Evolutionary conservation across 768 basidiomycete species (phyloP).

Genomic region (Mycena filopes): DNA sequence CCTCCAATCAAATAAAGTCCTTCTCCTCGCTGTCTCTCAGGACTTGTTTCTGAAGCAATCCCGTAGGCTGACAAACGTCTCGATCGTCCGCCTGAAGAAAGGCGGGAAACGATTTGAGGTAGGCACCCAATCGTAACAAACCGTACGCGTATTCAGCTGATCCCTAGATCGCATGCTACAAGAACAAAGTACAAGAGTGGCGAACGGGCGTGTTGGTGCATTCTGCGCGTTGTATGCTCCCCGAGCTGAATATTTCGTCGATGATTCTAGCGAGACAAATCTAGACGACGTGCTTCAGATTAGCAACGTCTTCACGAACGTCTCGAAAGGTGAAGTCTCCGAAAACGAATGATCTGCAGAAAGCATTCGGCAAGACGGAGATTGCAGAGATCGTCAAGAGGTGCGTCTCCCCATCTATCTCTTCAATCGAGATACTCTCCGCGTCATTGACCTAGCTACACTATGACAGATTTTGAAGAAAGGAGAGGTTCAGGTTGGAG

Average conservation of each 20-base stretch:
- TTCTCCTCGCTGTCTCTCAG: not conserved
- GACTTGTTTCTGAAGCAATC: constrained; percentile 19
- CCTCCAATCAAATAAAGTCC: constrained; percentile 92
- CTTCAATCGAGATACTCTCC: too few species aligned
- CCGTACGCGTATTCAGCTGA: not conserved
- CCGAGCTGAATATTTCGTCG: too few species aligned
- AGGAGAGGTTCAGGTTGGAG: constrained; percentile 96
- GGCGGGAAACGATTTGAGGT: constrained; percentile 98
- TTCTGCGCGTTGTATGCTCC: not conserved
- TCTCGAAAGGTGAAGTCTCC: constrained; percentile 95
- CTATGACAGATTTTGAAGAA: constrained; percentile 84
- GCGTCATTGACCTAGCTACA: too few species aligned
- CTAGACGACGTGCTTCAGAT: constrained; percentile 97
- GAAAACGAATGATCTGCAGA: constrained; percentile 90
- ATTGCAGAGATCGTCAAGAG: constrained; percentile 81
- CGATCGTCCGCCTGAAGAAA: constrained; percentile 95
- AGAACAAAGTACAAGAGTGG: constrained; percentile 99
- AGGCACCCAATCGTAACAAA: not conserved
- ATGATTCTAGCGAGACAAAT: constrained; percentile 81
- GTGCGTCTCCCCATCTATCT: constrained; percentile 56
- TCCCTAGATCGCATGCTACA: constrained; percentile 93
- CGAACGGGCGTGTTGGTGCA: constrained; percentile 83
- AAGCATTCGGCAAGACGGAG: constrained; percentile 86
- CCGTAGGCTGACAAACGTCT: constrained; percentile 93
- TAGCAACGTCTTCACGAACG: constrained; percentile 94